Evolutionary conservation across 148 eudicot genomes (phyloP).

Genomic region (Rhododendron kiyosumense): DNA sequence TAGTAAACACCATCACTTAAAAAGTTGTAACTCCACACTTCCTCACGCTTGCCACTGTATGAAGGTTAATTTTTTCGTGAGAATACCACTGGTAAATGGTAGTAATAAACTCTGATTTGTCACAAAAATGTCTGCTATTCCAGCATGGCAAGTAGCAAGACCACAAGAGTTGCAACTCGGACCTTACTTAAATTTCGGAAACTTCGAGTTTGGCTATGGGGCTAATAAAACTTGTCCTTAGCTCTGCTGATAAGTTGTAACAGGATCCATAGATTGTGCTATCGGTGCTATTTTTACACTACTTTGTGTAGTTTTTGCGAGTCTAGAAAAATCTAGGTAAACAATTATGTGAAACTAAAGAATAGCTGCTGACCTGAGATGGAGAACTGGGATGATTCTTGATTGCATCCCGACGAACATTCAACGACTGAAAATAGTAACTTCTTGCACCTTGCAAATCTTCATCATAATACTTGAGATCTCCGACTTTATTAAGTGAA

Average conservation of each 20-base stretch:
- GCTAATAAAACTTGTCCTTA: neutral
- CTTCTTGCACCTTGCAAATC: slow-evolving; percentile 77
- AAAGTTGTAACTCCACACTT: neutral
- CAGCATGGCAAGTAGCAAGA: neutral
- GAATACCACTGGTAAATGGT: neutral
- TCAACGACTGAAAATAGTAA: slow-evolving; percentile 66
- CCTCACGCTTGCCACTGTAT: neutral
- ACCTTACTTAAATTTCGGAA: neutral
- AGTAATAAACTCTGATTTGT: neutral
- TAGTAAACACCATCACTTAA: neutral
- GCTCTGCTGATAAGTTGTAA: neutral
- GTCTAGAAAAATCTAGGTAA: neutral
- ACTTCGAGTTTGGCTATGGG: neutral
- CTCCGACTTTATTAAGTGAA: slow-evolving; percentile 93
- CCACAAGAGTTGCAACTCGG: neutral
- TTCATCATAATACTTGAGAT: slow-evolving; percentile 83
- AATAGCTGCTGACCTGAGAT: slow-evolving; percentile 57
- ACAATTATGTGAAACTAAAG: neutral
- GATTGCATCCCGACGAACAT: slow-evolving; percentile 75
- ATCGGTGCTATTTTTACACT: neutral
- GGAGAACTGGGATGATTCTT: slow-evolving; percentile 45
- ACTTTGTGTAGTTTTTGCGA: neutral
- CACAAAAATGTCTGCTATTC: neutral
- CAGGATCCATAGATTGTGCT: neutral
- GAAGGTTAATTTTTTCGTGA: neutral